Conservation (phyloP, 2,329 filamentous ascomycete genomes). For the Rhinocladiella mackenziei region DNA sequence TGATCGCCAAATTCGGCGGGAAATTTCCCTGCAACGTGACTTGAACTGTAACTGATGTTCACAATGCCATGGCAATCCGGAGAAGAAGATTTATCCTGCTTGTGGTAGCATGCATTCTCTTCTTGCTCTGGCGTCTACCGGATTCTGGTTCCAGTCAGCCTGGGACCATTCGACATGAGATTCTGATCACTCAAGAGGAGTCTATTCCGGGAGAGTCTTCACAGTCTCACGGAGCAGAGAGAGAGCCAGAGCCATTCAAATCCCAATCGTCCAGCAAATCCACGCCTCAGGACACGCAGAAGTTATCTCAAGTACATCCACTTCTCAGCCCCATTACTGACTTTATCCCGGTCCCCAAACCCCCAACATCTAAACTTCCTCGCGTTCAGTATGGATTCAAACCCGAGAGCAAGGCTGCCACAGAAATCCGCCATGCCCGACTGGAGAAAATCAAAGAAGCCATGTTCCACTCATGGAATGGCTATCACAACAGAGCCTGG, state of each 20-base stretch:
- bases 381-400: constrained; percentile 25
- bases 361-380: constrained; percentile 11
- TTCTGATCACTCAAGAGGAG: not conserved
- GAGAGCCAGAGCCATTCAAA: not conserved
- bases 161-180: not conserved
- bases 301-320: not conserved
- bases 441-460: constrained; percentile 47
- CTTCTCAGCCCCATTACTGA: constrained; percentile 13
- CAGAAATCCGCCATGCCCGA: constrained; percentile 28
- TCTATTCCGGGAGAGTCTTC: not conserved
- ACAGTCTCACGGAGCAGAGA: not conserved
- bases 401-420: constrained; percentile 1
- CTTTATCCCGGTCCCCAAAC: constrained; percentile 20
- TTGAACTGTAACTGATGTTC: no score
- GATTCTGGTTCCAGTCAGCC: not conserved
- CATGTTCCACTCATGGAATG: constrained; percentile 55
- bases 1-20: no score
- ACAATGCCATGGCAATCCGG: constrained; percentile 4
- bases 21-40: not conserved
- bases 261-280: not conserved
- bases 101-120: not conserved
- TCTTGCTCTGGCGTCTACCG: constrained; percentile 3
- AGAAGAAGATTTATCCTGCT: not conserved
- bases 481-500: constrained; percentile 61
- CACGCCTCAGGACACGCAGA: not conserved